These are phyloP conservation scores for Solanum piurae DNA, from an alignment of 257 asterid genomes.

Conservation along the genomic window DNA sequence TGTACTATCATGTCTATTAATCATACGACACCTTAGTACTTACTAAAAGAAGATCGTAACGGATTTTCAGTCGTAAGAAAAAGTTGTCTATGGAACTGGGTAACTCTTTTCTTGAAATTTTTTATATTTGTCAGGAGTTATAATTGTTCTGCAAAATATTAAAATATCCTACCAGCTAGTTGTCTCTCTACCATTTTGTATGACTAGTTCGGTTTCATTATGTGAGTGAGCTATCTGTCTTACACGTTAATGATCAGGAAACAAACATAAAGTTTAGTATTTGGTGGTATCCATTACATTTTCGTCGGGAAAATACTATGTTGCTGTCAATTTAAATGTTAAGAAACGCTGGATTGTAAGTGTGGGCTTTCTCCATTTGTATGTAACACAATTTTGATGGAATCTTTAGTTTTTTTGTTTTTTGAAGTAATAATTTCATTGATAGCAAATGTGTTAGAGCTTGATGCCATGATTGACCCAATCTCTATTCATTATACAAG, in stretches of 20 bases:
- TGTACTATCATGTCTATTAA: not conserved
- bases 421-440: not conserved
- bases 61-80: not conserved
- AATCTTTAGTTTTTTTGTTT: no score
- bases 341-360: not conserved
- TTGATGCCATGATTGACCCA: not conserved
- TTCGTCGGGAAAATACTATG: not conserved
- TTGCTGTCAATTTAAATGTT: not conserved
- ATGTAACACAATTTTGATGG: not conserved
- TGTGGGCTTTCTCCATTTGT: not conserved
- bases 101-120: not conserved
- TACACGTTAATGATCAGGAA: not conserved
- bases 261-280: not conserved
- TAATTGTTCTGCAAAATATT: conserved; percentile 1
- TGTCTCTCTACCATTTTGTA: not conserved
- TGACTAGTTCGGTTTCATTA: not conserved
- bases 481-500: no score
- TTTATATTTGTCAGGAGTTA: not conserved
- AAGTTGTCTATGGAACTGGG: not conserved
- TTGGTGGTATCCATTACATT: not conserved
- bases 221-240: not conserved
- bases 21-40: not conserved
- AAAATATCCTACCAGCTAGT: not conserved
- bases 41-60: no score
- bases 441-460: not conserved